Base-by-base conservation (phyloP, 1,139 yeast genomes). In the Wickerhamomyces sp. region DNA sequence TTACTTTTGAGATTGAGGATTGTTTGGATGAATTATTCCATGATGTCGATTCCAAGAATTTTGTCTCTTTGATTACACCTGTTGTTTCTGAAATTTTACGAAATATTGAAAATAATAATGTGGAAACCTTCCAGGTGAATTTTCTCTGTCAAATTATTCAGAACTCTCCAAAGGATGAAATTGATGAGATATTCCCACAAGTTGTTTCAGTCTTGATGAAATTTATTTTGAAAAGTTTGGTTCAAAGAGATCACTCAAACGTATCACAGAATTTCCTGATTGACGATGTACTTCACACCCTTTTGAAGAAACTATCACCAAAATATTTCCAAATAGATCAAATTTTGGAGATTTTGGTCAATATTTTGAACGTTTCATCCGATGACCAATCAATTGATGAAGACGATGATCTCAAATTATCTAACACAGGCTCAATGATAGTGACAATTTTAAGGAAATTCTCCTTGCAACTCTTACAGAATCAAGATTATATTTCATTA, bases 211-310 rank as follows among this genome's bases (percentile, higher is more conserved):
- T 70, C 1, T 52, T 83, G 30, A 68, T 70, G 33, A 62, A 64
- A 18, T 61, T 86, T 20, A 61, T 86, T 10, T 49, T 75, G 30
- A 52, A 54, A 3, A 70, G 91, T 2, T 64, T 61, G n/a, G n/a
- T n/a, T n/a, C n/a, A n/a, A n/a, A n/a, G n/a, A n/a, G n/a, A n/a
- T n/a, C n/a, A n/a, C n/a, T n/a, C n/a, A n/a, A n/a, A n/a, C n/a
- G n/a, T n/a, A n/a, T n/a, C n/a, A n/a, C n/a, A n/a, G n/a, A n/a
- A n/a, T n/a, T n/a, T n/a, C n/a, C n/a, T n/a, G n/a, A n/a, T n/a
- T n/a, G 96, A 89, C 55, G 86, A 84, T 46, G 91, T 84, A 51
- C 69, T 87, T 6, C 60, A 88, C 26, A 95, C 88, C 55, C 67
- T 78, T 13, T 81, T 89, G 1, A 84, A 93, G 0, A 89, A 84